These are phyloP conservation scores for Sugiyamaella sp. DNA, from an alignment of 1,139 yeast species.

Conservation along the genomic window DNA sequence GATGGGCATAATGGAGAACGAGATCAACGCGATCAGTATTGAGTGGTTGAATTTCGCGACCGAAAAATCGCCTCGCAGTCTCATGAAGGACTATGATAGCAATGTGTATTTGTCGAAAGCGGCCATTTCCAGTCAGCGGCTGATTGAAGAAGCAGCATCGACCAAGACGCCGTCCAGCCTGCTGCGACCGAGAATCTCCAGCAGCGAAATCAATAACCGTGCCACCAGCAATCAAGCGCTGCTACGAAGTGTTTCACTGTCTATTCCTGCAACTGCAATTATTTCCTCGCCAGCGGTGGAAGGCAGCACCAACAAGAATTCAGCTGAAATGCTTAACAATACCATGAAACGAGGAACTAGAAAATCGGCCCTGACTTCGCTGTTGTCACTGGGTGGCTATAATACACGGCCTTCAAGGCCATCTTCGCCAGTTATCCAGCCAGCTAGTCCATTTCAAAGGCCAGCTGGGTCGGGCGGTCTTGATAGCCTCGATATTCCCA, in stretches of 20 bases:
- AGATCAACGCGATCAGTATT: slow-evolving; percentile 64
- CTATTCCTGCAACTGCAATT: slow-evolving; percentile 33
- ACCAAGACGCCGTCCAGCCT: slow-evolving; percentile 28
- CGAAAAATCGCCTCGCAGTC: slow-evolving; percentile 47
- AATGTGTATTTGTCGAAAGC: slow-evolving; percentile 38
- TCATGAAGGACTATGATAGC: slow-evolving; percentile 67
- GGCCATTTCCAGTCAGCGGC: slow-evolving; percentile 30
- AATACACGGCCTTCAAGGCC: slow-evolving; percentile 7
- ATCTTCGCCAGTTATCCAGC: slow-evolving; percentile 16
- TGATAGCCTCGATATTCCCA: slow-evolving; percentile 6
- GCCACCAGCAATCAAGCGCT: slow-evolving; percentile 7
- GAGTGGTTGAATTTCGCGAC: slow-evolving; percentile 38
- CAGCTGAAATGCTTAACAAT: slow-evolving; percentile 29
- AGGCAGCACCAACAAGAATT: slow-evolving; percentile 16
- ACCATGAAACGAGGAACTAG: slow-evolving; percentile 26
- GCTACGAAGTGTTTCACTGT: slow-evolving; percentile 26
- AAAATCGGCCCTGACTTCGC: slow-evolving; percentile 32
- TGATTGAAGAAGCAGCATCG: slow-evolving; percentile 33
- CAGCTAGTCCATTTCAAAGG: not conserved
- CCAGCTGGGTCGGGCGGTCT: not conserved
- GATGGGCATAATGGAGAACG: slow-evolving; percentile 98
- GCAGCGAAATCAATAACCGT: slow-evolving; percentile 9
- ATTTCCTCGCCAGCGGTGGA: slow-evolving; percentile 27
- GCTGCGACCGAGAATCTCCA: slow-evolving; percentile 30
- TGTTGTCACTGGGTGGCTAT: slow-evolving; percentile 25